Evolutionary conservation across 495 filamentous ascomycete genomes (phyloP), one percentile per base, ranked within the genome.

Genomic region (Talaromyces borbonicus): DNA sequence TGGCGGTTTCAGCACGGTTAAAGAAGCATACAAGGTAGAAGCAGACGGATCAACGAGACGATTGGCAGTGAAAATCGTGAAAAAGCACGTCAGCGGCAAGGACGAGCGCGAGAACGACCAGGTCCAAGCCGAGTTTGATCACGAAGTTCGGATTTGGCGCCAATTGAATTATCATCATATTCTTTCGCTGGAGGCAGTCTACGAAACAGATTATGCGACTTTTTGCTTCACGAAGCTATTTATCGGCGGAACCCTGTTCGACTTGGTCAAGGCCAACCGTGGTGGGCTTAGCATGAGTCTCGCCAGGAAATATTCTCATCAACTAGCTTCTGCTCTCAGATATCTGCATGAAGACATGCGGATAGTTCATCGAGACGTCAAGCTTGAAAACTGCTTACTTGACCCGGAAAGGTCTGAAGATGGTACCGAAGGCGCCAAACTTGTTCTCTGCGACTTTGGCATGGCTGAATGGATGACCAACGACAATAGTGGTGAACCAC

Each of bases 371-470:
- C 67, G 83, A 24, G 83, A 87, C 54, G 77, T 87, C 55, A 87
- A 87, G 61, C 72, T 87, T 5, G 83, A 87, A 57, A 87, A 87
- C 51, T 87, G 83, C 50, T 71, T 87, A 8, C 54, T 87, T 19
- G 81, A 87, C 50, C 72, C 77, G 0, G 56, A 69, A 33, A 62
- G 69, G 5, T 49, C 54, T 1, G 48, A 57, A 1, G 74, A 79
- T 49, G 74, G 71, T 12, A 60, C 58, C 2, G 54, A 56, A 9
- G 53, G 63, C 6, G 81, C 79, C 2, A 75, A 75, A 20, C 56
- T 87, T 8, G 71, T 81, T 1, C 69, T 87, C 7, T 85, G 82
- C 52, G 83, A 87, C 52, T 87, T 87, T 52, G 83, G 83, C 29
- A 79, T 87, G 69, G 79, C 83, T 1, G 82, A 87, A 60, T 85